These are phyloP conservation scores for Zarea fungicola DNA, from an alignment of 2,329 filamentous ascomycete genomes.

Conservation along the genomic window DNA sequence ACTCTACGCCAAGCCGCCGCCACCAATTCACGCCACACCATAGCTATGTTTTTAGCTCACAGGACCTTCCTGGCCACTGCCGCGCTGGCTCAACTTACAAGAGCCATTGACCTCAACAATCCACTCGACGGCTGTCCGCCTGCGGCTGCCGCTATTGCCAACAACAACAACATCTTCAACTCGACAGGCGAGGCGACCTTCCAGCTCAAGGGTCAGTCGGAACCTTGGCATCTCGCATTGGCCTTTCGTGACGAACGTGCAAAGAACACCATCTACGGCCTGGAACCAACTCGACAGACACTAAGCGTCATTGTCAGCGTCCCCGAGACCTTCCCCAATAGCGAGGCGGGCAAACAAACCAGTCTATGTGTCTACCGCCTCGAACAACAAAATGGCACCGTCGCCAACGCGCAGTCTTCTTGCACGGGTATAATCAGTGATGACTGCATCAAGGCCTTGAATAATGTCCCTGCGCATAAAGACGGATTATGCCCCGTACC, in stretches of 20 bases:
- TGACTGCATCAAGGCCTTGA: slow-evolving; percentile 4
- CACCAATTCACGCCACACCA: neutral
- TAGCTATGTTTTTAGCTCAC: slow-evolving; percentile 9
- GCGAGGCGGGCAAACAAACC: neutral
- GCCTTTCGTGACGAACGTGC: slow-evolving; percentile 9
- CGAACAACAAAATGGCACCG: neutral
- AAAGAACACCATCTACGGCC: neutral
- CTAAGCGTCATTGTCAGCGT: slow-evolving; percentile 11
- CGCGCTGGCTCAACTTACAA: neutral
- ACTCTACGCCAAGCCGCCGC: neutral
- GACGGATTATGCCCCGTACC: slow-evolving; percentile 6
- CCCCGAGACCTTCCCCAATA: slow-evolving; percentile 3
- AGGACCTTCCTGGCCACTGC: slow-evolving; percentile 3
- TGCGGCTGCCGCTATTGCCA: neutral
- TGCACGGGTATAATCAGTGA: slow-evolving; percentile 9
- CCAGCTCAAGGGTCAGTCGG: neutral
- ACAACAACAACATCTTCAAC: slow-evolving; percentile 5
- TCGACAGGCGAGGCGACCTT: slow-evolving; percentile 9
- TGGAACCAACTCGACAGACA: neutral
- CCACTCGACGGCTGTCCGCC: slow-evolving; percentile 9
- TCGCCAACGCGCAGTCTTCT: slow-evolving; percentile 1
- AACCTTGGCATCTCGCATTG: slow-evolving; percentile 8
- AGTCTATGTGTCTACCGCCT: slow-evolving; percentile 10
- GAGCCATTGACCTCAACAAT: slow-evolving; percentile 5
- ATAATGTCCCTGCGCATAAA: neutral